A percentile compares a stretch with the other conserved stretches of the same genome.
Conservation (phyloP, 169 alveolate genomes). For the Toxoplasma gondii region DNA sequence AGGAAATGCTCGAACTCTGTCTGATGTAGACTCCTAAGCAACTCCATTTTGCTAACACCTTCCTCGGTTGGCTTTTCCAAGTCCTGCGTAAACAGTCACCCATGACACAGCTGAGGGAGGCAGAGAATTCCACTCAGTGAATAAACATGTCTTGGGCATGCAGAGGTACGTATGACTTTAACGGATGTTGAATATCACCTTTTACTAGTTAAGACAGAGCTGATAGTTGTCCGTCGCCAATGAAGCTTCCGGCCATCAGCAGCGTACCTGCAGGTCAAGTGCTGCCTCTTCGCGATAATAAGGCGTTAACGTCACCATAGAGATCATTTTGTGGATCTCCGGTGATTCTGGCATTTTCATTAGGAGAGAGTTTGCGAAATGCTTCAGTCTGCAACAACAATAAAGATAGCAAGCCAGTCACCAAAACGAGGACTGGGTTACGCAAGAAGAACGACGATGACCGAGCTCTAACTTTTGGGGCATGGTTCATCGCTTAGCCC, state of each 20-base stretch:
- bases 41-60: constrained; percentile 69
- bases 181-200: no score
- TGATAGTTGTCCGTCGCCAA: no score
- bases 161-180: background rate
- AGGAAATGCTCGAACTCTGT: constrained; percentile 58
- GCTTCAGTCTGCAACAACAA: constrained; percentile 4
- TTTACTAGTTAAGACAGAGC: no score
- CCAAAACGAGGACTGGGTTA: no score
- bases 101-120: background rate
- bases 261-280: constrained; percentile 48
- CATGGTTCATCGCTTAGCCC: no score
- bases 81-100: constrained; percentile 2
- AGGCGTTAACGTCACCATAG: constrained; percentile 65
- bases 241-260: no score
- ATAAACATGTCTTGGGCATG: background rate
- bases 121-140: background rate
- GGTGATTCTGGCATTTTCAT: constrained; percentile 68
- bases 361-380: constrained; percentile 55
- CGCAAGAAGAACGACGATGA: no score
- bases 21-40: constrained; percentile 62
- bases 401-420: background rate
- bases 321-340: constrained; percentile 50
- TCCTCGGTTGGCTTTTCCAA: constrained; percentile 64
- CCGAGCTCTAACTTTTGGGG: no score
- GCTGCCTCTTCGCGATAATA: constrained; percentile 65